Conservation (phyloP, 2,329 filamentous ascomycete genomes). For the Microdochium paspali region DNA sequence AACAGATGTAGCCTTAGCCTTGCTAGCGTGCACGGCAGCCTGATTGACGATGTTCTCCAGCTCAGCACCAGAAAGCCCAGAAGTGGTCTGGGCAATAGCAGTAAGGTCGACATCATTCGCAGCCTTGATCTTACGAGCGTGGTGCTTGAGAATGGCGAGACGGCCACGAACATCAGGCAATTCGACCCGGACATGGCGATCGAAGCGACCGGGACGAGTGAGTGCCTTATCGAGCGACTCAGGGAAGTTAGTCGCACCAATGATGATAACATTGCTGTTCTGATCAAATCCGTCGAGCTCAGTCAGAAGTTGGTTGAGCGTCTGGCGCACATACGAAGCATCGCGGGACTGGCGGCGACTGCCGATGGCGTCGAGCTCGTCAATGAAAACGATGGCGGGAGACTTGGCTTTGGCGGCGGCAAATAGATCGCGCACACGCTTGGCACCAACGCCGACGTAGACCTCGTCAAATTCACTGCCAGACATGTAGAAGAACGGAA, state of each 20-base stretch:
- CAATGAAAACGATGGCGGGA: slow-evolving; percentile 90
- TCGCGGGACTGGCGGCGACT: slow-evolving; percentile 89
- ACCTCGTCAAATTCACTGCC: slow-evolving; percentile 98
- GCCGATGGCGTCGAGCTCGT: slow-evolving; percentile 89
- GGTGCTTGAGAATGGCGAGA: slow-evolving; percentile 85
- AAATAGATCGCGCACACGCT: slow-evolving; percentile 93
- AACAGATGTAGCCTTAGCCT: slow-evolving; percentile 68
- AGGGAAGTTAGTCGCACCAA: slow-evolving; percentile 94
- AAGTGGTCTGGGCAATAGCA: slow-evolving; percentile 75
- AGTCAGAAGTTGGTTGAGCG: slow-evolving; percentile 91
- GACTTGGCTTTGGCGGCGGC: slow-evolving; percentile 73
- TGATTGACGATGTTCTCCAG: slow-evolving; percentile 96
- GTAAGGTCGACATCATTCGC: slow-evolving; percentile 73
- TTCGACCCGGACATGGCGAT: slow-evolving; percentile 81
- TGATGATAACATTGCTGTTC: slow-evolving; percentile 87
- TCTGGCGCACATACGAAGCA: slow-evolving; percentile 93
- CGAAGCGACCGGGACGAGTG: slow-evolving; percentile 88
- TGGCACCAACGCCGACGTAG: slow-evolving; percentile 93
- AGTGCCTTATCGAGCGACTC: slow-evolving; percentile 90
- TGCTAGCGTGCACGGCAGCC: slow-evolving; percentile 88
- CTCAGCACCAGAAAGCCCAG: slow-evolving; percentile 90
- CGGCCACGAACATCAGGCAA: slow-evolving; percentile 90
- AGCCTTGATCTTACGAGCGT: slow-evolving; percentile 84
- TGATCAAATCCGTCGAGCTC: slow-evolving; percentile 97
- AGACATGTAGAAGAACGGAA: slow-evolving; percentile 99